These are phyloP conservation scores for Diplodia intermedia DNA, from an alignment of 2,329 filamentous ascomycete genomes.

Conservation along the genomic window DNA sequence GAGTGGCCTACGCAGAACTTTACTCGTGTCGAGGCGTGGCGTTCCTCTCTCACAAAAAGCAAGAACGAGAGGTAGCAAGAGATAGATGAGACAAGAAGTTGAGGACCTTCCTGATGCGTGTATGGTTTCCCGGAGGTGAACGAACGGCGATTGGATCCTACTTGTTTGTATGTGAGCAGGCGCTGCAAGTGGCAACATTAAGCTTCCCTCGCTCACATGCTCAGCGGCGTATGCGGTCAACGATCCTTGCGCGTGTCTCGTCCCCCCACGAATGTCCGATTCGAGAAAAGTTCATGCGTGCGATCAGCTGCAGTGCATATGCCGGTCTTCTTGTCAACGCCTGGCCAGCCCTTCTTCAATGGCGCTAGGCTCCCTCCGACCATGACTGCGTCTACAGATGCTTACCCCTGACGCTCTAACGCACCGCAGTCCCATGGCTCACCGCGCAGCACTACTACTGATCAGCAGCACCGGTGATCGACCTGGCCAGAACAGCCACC, in stretches of 20 bases:
- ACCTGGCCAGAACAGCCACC: not conserved
- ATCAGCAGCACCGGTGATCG: not conserved
- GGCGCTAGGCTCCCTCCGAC: not conserved
- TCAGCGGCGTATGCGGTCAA: not conserved
- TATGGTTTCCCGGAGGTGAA: not conserved
- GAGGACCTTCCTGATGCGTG: not conserved
- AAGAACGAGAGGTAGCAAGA: not conserved
- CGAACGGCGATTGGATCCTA: not conserved
- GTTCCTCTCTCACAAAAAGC: not conserved
- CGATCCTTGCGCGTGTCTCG: no score
- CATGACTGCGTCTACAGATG: not conserved
- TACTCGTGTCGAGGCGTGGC: not conserved
- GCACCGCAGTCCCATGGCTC: not conserved
- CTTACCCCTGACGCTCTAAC: constrained; percentile 1
- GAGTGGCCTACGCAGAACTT: not conserved
- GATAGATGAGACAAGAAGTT: not conserved
- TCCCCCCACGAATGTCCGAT: not conserved
- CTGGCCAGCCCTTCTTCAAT: not conserved
- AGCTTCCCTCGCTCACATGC: not conserved
- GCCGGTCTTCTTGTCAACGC: not conserved
- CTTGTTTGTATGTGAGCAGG: not conserved
- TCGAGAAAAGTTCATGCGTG: not conserved
- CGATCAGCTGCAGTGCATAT: not conserved
- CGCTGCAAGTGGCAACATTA: not conserved
- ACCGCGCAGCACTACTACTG: not conserved